Percentiles rank a stretch among this genome's conserved stretches.
phyloP scores from a whole-genome alignment of 495 filamentous ascomycete species.

The Antarctomyces pellizariae region DNA sequence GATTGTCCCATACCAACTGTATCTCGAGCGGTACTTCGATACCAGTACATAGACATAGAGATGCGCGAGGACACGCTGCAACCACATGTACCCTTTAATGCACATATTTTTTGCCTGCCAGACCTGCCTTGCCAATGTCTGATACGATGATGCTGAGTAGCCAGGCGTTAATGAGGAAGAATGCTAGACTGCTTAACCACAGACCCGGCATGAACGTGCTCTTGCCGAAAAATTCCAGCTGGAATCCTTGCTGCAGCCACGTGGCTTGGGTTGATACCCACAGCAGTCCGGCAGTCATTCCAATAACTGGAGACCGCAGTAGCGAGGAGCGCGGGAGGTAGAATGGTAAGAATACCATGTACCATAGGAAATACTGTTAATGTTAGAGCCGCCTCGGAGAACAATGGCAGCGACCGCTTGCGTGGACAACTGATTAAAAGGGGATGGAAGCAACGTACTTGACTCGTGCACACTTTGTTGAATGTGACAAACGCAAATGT shows the following conservation, averaged over 20 bases:
- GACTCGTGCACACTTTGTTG: slow-evolving; percentile 96
- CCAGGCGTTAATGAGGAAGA: slow-evolving; percentile 74
- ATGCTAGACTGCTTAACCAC: slow-evolving; percentile 47
- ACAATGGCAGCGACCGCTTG: no score
- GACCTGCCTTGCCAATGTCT: no score
- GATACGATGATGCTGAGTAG: slow-evolving; percentile 56
- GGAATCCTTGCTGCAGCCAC: slow-evolving; percentile 79
- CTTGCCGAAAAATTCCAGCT: slow-evolving; percentile 69
- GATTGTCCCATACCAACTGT: not conserved
- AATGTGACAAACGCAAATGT: slow-evolving; percentile 94
- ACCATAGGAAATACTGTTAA: slow-evolving; percentile 94
- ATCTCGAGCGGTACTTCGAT: no score
- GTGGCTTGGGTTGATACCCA: slow-evolving; percentile 54
- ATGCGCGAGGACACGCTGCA: no score
- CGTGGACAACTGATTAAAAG: no score
- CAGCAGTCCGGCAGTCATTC: slow-evolving; percentile 33
- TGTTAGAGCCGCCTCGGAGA: no score
- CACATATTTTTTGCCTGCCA: no score
- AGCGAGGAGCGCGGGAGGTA: slow-evolving; percentile 67
- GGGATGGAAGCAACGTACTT: slow-evolving; percentile 32
- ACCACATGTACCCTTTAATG: no score
- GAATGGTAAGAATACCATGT: slow-evolving; percentile 75
- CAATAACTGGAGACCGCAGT: slow-evolving; percentile 28
- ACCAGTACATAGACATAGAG: no score
- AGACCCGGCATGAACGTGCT: slow-evolving; percentile 71